A percentile compares a stretch with the other conserved stretches of the same genome.
phyloP scores from a whole-genome alignment of 2,329 filamentous ascomycete genomes.

The Aspergillus bombycis region DNA sequence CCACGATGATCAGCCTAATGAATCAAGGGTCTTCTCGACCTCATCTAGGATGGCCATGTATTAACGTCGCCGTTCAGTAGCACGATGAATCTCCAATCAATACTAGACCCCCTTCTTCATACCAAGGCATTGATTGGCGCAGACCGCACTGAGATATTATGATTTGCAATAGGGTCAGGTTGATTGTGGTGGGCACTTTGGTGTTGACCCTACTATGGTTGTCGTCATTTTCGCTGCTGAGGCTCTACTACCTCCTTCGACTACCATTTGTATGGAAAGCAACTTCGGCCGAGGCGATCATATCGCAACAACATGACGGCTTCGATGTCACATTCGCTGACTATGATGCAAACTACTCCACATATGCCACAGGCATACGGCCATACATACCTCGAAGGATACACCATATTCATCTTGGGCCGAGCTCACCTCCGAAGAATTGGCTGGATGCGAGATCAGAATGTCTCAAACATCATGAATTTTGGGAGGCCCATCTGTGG shows the following conservation, averaged over 20 bases:
- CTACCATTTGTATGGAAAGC: conserved; percentile 14
- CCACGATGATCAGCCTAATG: background rate
- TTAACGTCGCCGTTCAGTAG: background rate
- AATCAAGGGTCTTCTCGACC: background rate
- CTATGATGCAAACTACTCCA: conserved; percentile 4
- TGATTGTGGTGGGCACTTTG: background rate
- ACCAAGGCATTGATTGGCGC: background rate
- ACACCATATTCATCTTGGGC: conserved; percentile 21
- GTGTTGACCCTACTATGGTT: background rate
- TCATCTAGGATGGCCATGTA: background rate
- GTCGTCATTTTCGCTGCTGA: background rate
- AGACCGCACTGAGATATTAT: background rate
- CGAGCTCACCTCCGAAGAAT: conserved; percentile 12
- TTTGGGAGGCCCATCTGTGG: conserved; percentile 23
- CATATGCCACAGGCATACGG: background rate
- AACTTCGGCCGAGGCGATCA: background rate
- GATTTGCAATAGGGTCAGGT: background rate
- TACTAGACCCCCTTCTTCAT: background rate
- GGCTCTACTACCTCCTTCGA: conserved; percentile 13
- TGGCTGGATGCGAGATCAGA: conserved; percentile 21
- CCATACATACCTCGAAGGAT: conserved; percentile 7
- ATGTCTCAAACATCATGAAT: conserved; percentile 20
- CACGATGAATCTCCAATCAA: background rate
- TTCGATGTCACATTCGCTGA: conserved; percentile 15
- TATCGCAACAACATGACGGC: conserved; percentile 5